Conservation (phyloP, 257 asterid species). For the Perilla frutescens region DNA sequence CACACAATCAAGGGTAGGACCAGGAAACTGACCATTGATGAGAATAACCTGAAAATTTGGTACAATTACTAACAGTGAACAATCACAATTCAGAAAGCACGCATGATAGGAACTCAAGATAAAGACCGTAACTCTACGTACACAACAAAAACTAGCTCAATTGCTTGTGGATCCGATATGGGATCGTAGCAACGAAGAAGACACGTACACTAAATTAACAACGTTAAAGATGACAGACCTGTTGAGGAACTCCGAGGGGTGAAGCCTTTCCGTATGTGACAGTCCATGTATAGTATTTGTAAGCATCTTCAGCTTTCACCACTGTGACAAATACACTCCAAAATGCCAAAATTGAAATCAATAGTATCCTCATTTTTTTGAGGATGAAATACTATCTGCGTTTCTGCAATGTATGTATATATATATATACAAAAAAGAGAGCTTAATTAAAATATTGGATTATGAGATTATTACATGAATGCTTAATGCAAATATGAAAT, state of each 20-base stretch:
- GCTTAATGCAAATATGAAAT: not conserved
- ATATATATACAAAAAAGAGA: not conserved
- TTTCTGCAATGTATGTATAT: conserved; percentile 34
- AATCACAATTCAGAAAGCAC: too few species aligned
- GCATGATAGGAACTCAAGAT: too few species aligned
- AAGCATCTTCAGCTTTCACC: conserved; percentile 79
- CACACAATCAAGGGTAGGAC: conserved; percentile 76
- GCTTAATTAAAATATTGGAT: not conserved
- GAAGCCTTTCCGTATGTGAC: conserved; percentile 77
- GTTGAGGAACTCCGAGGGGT: conserved; percentile 79
- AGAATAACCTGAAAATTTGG: conserved; percentile 63
- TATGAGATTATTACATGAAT: not conserved
- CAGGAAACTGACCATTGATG: conserved; percentile 91
- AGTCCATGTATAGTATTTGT: conserved; percentile 81
- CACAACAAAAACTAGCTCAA: too few species aligned
- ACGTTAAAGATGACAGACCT: conserved; percentile 45
- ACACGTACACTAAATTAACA: too few species aligned
- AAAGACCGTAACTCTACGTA: too few species aligned
- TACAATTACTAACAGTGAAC: too few species aligned
- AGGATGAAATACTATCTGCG: not conserved
- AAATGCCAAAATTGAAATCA: conserved; percentile 47
- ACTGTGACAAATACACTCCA: conserved; percentile 40
- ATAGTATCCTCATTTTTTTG: conserved; percentile 50
- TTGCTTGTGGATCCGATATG: too few species aligned
- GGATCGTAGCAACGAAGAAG: too few species aligned